Evolutionary conservation across 208 protist species (phyloP).

Genomic region (Leishmania aethiopica): DNA sequence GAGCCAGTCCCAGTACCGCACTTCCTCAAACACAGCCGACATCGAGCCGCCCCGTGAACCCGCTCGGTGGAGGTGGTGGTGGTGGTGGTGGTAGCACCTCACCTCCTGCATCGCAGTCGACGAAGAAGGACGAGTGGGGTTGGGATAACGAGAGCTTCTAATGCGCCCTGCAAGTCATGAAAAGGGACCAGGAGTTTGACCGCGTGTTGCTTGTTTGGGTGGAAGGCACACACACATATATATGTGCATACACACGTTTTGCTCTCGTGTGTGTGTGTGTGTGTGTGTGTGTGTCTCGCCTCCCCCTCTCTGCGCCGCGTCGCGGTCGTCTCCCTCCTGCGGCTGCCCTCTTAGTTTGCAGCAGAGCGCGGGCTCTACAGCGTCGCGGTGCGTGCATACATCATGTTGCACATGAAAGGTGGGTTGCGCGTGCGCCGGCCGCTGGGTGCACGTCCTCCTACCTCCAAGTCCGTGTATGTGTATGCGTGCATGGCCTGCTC

Average conservation of each 20-base stretch:
- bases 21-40: neutral
- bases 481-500: neutral
- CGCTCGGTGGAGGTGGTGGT: slow-evolving; percentile 1
- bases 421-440: neutral
- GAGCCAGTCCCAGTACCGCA: neutral
- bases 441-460: neutral
- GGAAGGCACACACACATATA: neutral
- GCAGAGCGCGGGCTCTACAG: neutral
- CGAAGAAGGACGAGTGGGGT: slow-evolving; percentile 46
- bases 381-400: neutral
- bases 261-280: neutral
- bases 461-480: neutral
- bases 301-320: neutral
- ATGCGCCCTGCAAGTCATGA: neutral
- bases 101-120: neutral
- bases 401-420: neutral
- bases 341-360: neutral
- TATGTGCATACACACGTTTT: neutral
- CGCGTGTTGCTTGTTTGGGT: neutral
- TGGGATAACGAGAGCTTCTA: slow-evolving; percentile 40
- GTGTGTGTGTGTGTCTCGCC: neutral
- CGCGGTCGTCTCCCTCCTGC: neutral
- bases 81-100: neutral
- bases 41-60: slow-evolving; percentile 10
- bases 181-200: neutral